Evolutionary conservation across 768 basidiomycete genomes (phyloP).

Genomic region (Psilocybe cubensis): DNA sequence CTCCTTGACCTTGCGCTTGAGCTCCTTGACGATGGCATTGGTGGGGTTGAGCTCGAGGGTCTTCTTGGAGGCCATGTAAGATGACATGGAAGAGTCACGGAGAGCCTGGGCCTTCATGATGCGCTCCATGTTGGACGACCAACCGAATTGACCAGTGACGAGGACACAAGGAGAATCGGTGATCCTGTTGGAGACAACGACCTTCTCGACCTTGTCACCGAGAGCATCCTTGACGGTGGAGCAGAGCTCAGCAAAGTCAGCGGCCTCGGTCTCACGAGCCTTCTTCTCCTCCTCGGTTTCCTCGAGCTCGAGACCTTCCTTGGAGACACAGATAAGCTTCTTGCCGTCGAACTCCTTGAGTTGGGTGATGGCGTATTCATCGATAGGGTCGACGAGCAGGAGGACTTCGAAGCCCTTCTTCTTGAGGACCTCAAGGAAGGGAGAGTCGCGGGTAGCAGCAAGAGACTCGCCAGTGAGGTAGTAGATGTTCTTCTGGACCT

Average conservation of each 20-base stretch:
- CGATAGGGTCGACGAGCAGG: constrained; percentile 97
- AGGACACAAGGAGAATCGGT: constrained; percentile 95
- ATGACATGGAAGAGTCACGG: constrained; percentile 96
- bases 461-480: constrained; percentile 99
- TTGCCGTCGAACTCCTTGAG: constrained; percentile 99
- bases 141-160: constrained; percentile 98
- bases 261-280: constrained; percentile 81
- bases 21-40: constrained; percentile 94
- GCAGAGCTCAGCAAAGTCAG: constrained; percentile 88
- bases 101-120: constrained; percentile 99
- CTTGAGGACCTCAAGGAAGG: constrained; percentile 99
- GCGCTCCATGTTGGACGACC: constrained; percentile 99
- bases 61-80: constrained; percentile 99
- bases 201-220: constrained; percentile 99
- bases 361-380: constrained; percentile 98
- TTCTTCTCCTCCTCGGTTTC: constrained; percentile 99
- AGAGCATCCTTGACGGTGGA: constrained; percentile 97
- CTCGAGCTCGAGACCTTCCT: constrained; percentile 99
- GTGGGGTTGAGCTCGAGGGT: constrained; percentile 93
- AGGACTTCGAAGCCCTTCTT: constrained; percentile 99
- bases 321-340: constrained; percentile 97
- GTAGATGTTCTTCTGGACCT: constrained; percentile 98
- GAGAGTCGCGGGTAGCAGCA: constrained; percentile 87
- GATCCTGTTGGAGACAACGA: constrained; percentile 97
- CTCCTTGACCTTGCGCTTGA: constrained; percentile 93